Percentiles rank a stretch among this genome's conserved stretches.
These are phyloP conservation scores for Neofusicoccum laricinum DNA, from an alignment of 2,329 filamentous ascomycete species.

Conservation along the genomic window DNA sequence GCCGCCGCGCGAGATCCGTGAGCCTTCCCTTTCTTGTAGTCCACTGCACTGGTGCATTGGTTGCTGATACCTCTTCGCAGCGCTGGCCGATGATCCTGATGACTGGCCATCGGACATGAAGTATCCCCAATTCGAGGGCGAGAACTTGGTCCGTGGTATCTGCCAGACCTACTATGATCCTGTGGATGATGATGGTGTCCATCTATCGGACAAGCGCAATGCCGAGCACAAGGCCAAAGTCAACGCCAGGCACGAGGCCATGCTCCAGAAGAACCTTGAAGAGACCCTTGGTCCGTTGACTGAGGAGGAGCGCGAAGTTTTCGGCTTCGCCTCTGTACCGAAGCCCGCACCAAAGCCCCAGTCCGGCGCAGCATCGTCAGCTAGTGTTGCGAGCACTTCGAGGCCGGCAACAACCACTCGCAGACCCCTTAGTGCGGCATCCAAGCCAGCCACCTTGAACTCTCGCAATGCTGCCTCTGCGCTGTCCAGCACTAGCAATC, in stretches of 20 bases:
- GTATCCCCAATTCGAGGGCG: constrained; percentile 51
- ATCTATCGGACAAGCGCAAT: constrained; percentile 58
- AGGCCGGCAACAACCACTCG: constrained; percentile 21
- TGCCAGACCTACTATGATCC: constrained; percentile 50
- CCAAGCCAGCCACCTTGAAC: constrained; percentile 47
- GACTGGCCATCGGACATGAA: constrained; percentile 58
- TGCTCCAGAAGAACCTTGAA: constrained; percentile 65
- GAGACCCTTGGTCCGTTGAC: constrained; percentile 46
- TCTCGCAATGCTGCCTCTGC: constrained; percentile 51
- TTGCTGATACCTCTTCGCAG: constrained; percentile 21
- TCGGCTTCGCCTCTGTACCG: constrained; percentile 33
- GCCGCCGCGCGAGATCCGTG: constrained; percentile 61
- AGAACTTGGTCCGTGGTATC: constrained; percentile 52
- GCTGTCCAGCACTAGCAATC: constrained; percentile 26
- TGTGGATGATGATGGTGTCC: constrained; percentile 66
- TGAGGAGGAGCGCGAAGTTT: constrained; percentile 50
- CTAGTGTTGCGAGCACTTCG: constrained; percentile 14
- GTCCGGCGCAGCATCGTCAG: constrained; percentile 21
- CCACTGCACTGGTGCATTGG: background rate
- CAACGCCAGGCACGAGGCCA: constrained; percentile 59
- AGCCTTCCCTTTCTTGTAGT: background rate
- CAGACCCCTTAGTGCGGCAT: background rate
- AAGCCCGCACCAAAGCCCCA: constrained; percentile 22
- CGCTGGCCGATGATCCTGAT: constrained; percentile 67
- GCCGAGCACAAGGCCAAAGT: constrained; percentile 44